phyloP scores from a whole-genome alignment of 257 asterid genomes.

The Penstemon eatonii region DNA sequence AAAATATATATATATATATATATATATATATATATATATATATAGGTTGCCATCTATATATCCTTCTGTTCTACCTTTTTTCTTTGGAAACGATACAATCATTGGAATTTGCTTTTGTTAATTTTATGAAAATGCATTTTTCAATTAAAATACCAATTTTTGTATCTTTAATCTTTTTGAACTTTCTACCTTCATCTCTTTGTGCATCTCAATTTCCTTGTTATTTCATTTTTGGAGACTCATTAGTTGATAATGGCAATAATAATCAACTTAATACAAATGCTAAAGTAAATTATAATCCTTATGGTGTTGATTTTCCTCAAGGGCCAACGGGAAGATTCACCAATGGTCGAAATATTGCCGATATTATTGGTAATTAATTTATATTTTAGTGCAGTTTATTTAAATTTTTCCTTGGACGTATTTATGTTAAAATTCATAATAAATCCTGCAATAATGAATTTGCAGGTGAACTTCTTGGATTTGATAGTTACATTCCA shows the following conservation, averaged over 20 bases:
- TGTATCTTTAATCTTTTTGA: background rate
- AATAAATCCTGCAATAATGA: background rate
- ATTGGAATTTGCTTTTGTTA: background rate
- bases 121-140: conserved; percentile 3
- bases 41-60: background rate
- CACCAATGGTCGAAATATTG: conserved; percentile 47
- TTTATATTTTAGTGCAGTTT: background rate
- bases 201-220: conserved; percentile 51
- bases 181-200: conserved; percentile 2
- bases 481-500: conserved; percentile 39
- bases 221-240: conserved; percentile 61
- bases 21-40: too few species aligned
- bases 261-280: conserved; percentile 43
- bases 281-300: conserved; percentile 43
- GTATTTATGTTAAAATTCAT: background rate
- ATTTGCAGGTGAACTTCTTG: conserved; percentile 40
- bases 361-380: conserved; percentile 38
- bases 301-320: conserved; percentile 62
- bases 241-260: conserved; percentile 56
- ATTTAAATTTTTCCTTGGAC: background rate
- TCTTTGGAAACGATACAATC: background rate
- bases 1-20: too few species aligned
- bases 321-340: conserved; percentile 56
- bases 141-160: background rate
- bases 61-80: background rate